These are phyloP conservation scores for Penstemon newberryi DNA, from an alignment of 257 asterid species.

Conservation along the genomic window DNA sequence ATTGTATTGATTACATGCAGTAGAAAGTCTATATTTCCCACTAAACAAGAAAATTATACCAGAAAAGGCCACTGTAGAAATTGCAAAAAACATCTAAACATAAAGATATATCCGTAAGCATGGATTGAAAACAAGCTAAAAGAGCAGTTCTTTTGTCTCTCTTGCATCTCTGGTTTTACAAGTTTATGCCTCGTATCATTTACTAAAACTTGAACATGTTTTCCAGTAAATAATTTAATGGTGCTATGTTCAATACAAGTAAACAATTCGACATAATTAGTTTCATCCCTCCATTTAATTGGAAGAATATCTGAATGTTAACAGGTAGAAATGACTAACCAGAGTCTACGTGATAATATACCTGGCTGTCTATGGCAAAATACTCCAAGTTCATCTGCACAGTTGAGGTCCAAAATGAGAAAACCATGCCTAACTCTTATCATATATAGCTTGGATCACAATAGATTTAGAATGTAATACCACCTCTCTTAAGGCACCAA, in stretches of 20 bases:
- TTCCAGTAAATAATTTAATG: conserved; percentile 12
- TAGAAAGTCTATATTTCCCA: conserved; percentile 22
- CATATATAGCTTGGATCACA: too few species aligned
- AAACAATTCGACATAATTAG: conserved; percentile 5
- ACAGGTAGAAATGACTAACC: not conserved
- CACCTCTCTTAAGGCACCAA: too few species aligned
- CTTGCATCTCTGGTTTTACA: conserved; percentile 17
- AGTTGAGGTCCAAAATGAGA: not conserved
- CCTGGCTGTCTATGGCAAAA: conserved; percentile 95
- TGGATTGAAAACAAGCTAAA: conserved; percentile 12
- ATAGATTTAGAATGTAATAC: too few species aligned
- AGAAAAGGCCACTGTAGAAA: conserved; percentile 3
- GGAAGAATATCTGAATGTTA: conserved; percentile 5
- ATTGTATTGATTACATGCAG: conserved; percentile 14
- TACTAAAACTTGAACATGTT: not conserved
- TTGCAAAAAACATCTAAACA: not conserved
- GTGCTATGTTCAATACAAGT: conserved; percentile 4
- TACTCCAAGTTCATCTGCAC: conserved; percentile 99
- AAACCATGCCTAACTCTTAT: too few species aligned
- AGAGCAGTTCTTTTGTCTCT: conserved; percentile 3
- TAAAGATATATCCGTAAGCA: not conserved
- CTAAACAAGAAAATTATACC: conserved; percentile 10
- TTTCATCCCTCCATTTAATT: conserved; percentile 1
- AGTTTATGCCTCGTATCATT: conserved; percentile 12
- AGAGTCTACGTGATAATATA: conserved; percentile 33